Base-by-base conservation (phyloP, 2,329 filamentous ascomycete genomes). In the Seiridium cupressi region DNA sequence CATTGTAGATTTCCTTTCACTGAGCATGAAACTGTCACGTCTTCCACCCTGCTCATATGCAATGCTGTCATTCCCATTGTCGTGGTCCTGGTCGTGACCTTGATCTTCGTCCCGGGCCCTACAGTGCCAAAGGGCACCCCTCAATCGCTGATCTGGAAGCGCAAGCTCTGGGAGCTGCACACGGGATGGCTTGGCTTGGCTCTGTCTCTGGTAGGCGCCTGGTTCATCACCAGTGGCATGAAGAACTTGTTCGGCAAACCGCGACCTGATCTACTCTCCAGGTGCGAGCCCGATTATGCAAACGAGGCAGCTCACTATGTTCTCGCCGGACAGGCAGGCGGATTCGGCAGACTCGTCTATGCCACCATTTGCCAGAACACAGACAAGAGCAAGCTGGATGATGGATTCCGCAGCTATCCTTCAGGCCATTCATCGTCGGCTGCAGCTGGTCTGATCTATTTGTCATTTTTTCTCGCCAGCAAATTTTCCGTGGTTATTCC, bases 161-260 rank as follows among this genome's bases (percentile, higher is more conserved):
- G 91, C 65, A 97, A 95, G 76, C 73, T 97, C 1, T 97, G 94
- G 93, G 93, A 97, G 74, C 87, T 91, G 73, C 92, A 97, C 71
- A 87, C 87, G 2, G 93, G 91, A 61, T 92, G 89, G 86, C 86
- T 97, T 68, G 93, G 93, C 0, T 81, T 97, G 3, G 91, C 82
- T 1, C 79, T 97, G 18, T 86, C 90, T 3, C 79, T 92, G 8
- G 86, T 88, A 2, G 81, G 85, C 2, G 84, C 90, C 4, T 96
- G 90, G 79, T 87, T 95, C 74, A 87, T 96, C 68, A 94, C 93
- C 1, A 88, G 92, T 67, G 91, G 89, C 55, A 87, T 96, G 81
- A 97, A 97, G 82, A 92, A 89, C 69, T 77, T 87, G 53, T 87
- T 86, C 62, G 86, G 86, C 64, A 84, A 87, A 65, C 86, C 86